These are phyloP conservation scores for Chalciporus chontae DNA, from an alignment of 768 basidiomycete species.

Conservation along the genomic window DNA sequence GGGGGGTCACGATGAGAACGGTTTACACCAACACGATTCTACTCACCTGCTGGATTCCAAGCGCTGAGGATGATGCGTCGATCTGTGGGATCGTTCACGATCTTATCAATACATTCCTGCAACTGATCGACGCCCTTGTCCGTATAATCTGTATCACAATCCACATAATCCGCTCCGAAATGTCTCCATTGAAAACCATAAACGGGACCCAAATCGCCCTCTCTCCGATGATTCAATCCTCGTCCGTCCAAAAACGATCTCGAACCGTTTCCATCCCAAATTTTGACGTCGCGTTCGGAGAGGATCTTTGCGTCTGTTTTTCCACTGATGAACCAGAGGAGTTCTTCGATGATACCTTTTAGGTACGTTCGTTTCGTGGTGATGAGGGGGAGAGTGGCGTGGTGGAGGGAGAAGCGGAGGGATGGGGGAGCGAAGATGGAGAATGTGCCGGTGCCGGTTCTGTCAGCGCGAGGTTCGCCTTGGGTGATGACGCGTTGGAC, in stretches of 20 bases:
- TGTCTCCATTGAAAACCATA: slow-evolving; percentile 98
- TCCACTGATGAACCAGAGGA: slow-evolving; percentile 91
- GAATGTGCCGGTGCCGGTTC: slow-evolving; percentile 92
- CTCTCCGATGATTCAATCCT: too few species aligned
- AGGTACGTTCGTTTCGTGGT: slow-evolving; percentile 95
- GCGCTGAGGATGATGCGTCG: slow-evolving; percentile 91
- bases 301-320: slow-evolving; percentile 77
- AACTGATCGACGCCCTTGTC: slow-evolving; percentile 93
- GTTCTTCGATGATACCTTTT: slow-evolving; percentile 88
- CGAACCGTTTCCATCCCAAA: slow-evolving; percentile 99
- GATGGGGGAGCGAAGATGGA: slow-evolving; percentile 89
- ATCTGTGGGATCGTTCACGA: slow-evolving; percentile 90
- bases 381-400: slow-evolving; percentile 77
- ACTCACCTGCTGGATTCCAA: slow-evolving; percentile 94
- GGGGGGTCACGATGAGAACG: too few species aligned
- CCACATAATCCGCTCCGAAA: slow-evolving; percentile 81
- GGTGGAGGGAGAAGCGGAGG: slow-evolving; percentile 81
- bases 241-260: too few species aligned
- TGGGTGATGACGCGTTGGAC: slow-evolving; percentile 70
- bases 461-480: slow-evolving; percentile 80
- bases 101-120: slow-evolving; percentile 83
- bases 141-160: slow-evolving; percentile 71
- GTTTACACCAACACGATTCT: too few species aligned
- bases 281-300: slow-evolving; percentile 80
- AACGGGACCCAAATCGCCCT: slow-evolving; percentile 94